A percentile compares a stretch with the other conserved stretches of the same genome.
These are phyloP conservation scores for Chlamydomonas applanata DNA, from an alignment of 139 green algal species.

Conservation along the genomic window DNA sequence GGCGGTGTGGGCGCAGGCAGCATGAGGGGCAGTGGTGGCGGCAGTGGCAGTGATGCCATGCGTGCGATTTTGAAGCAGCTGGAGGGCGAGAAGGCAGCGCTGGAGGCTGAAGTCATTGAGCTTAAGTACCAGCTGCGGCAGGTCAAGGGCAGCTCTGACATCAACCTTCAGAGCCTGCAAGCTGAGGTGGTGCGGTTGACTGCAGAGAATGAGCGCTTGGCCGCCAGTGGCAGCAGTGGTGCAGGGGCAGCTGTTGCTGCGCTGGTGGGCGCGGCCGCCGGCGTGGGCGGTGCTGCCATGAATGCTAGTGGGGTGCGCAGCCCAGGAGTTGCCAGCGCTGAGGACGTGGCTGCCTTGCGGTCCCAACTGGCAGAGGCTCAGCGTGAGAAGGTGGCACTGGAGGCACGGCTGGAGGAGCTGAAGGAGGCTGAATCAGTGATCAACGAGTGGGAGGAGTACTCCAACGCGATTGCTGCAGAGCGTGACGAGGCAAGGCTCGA, in stretches of 20 bases:
- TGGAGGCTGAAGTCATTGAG: conserved; percentile 1
- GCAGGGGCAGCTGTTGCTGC: background rate
- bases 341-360: background rate
- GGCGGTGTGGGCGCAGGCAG: no score
- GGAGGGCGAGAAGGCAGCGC: background rate
- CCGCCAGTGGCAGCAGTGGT: background rate
- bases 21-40: no score
- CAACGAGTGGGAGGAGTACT: conserved; percentile 32
- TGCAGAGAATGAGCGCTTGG: background rate
- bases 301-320: no score
- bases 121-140: conserved; percentile 3
- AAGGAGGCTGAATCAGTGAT: conserved; percentile 26
- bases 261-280: no score
- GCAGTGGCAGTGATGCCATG: no score
- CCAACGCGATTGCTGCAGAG: conserved; percentile 16
- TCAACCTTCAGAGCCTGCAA: background rate
- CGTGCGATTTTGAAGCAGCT: background rate
- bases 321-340: no score
- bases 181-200: background rate
- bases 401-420: conserved; percentile 27
- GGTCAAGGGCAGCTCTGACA: background rate
- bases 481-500: conserved; percentile 1
- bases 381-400: conserved; percentile 11
- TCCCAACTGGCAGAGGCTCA: background rate
- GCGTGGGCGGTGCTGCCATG: no score